phyloP scores from a whole-genome alignment of 495 filamentous ascomycete genomes.

The Neurospora discreta region DNA sequence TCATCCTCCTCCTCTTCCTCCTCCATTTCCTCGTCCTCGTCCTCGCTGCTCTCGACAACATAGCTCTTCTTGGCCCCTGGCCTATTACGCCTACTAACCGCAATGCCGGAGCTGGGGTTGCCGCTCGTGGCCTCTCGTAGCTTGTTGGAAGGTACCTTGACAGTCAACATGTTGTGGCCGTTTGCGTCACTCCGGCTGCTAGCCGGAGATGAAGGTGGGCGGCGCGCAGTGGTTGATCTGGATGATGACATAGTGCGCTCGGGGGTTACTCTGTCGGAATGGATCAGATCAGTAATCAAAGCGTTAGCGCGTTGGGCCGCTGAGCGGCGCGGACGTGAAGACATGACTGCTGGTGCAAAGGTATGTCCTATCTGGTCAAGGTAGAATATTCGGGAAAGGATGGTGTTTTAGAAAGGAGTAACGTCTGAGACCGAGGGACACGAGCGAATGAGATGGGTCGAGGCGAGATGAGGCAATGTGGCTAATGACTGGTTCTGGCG shows the following conservation, averaged over 20 bases:
- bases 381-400: not conserved
- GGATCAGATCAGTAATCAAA: conserved; percentile 41
- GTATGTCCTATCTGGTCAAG: not conserved
- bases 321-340: conserved; percentile 33
- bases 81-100: conserved; percentile 47
- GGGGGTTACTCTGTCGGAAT: conserved; percentile 33
- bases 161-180: conserved; percentile 59
- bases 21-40: conserved; percentile 37
- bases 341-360: conserved; percentile 18
- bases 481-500: not conserved
- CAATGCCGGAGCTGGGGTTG: conserved; percentile 46
- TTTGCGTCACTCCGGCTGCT: conserved; percentile 38
- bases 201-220: conserved; percentile 35
- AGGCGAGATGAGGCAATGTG: not conserved
- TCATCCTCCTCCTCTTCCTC: conserved; percentile 34
- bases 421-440: not conserved
- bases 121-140: conserved; percentile 62
- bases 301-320: conserved; percentile 36
- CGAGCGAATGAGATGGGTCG: not conserved
- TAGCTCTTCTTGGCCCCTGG: conserved; percentile 58
- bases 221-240: conserved; percentile 20
- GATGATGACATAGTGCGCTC: conserved; percentile 38
- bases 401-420: not conserved
- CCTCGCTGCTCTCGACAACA: conserved; percentile 49
- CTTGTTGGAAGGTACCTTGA: conserved; percentile 77